Percentiles rank a stretch among this genome's conserved stretches.
These are phyloP conservation scores for Ceriops zippeliana DNA, from an alignment of 345 rosid species.

Conservation along the genomic window DNA sequence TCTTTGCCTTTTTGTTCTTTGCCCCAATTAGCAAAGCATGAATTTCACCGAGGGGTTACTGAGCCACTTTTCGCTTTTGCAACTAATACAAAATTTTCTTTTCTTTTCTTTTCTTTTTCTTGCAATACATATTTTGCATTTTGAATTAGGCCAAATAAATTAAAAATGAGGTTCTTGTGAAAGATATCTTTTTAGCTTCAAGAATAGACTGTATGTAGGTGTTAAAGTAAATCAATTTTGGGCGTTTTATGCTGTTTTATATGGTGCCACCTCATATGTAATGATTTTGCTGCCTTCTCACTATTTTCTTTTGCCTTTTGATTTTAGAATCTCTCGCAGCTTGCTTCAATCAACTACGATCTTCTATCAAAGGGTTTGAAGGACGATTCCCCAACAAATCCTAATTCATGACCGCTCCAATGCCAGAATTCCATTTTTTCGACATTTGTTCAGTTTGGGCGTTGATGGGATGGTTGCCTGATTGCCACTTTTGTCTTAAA, in stretches of 20 bases:
- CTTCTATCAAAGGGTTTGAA: conserved; percentile 95
- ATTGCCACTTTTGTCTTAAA: conserved; percentile 34
- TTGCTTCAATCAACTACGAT: conserved; percentile 97
- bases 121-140: no score
- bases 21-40: no score
- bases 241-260: background rate
- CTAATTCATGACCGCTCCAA: conserved; percentile 35
- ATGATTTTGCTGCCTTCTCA: background rate
- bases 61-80: no score
- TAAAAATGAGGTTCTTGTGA: no score
- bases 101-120: no score
- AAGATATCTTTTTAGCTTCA: no score
- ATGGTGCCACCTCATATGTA: background rate
- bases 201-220: no score
- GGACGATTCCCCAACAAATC: conserved; percentile 60
- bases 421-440: conserved; percentile 11
- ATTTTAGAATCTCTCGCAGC: conserved; percentile 85
- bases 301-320: conserved; percentile 16
- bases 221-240: background rate
- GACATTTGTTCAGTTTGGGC: conserved; percentile 20
- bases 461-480: conserved; percentile 17
- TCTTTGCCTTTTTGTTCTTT: no score
- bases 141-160: no score
- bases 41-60: no score
- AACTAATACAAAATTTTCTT: no score